Conservation (phyloP, 202 grass and related monocot species). For the Carex arenaria region DNA sequence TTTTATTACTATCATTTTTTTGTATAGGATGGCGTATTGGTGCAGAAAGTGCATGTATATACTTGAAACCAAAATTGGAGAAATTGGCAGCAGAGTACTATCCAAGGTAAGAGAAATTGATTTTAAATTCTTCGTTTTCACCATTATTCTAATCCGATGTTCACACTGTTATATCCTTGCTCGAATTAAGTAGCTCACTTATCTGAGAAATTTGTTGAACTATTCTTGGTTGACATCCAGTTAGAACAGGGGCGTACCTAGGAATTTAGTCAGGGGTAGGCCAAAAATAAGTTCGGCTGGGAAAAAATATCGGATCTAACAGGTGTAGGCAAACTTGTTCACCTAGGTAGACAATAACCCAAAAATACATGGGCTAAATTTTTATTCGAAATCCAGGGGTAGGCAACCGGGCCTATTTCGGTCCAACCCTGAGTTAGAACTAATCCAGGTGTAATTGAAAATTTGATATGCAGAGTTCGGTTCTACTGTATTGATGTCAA, state of each 20-base stretch:
- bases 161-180: background rate
- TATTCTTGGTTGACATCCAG: background rate
- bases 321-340: too few relatives aligned
- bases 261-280: too few relatives aligned
- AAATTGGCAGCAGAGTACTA: slow-evolving; percentile 85
- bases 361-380: too few relatives aligned
- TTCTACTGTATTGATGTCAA: slow-evolving; percentile 91
- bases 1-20: background rate
- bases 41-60: slow-evolving; percentile 99
- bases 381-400: too few relatives aligned
- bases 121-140: background rate
- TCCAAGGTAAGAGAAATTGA: slow-evolving; percentile 51
- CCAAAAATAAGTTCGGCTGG: too few relatives aligned
- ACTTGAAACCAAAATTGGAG: slow-evolving; percentile 97
- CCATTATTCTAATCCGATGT: background rate
- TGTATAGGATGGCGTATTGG: slow-evolving; percentile 85
- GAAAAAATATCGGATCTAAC: too few relatives aligned
- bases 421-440: background rate
- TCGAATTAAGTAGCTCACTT: background rate
- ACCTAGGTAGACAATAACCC: too few relatives aligned
- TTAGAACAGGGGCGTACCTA: background rate
- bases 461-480: slow-evolving; percentile 50
- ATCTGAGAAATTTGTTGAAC: background rate
- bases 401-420: too few relatives aligned
- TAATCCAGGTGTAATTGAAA: background rate